Base-by-base conservation (phyloP, 768 basidiomycete species). In the Favolaschia claudopus region DNA sequence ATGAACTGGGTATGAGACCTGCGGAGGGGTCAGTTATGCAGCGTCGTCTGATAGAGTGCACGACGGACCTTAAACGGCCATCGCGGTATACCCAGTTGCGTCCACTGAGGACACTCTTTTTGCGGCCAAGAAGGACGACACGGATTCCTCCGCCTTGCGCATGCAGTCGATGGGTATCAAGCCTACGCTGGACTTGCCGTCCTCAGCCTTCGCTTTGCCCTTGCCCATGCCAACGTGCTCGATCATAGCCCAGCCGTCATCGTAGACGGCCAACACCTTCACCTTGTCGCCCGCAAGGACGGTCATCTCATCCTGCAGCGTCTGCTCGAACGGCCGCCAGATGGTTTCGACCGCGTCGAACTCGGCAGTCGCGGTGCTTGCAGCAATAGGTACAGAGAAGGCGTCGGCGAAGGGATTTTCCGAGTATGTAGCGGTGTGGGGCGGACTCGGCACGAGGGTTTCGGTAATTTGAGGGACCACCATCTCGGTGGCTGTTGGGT, bases 101-200 rank as follows among this genome's bases (percentile, higher is more conserved):
- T 61, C 38, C 14, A 61, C 60, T 63, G 78, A 78, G 55, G 78
- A 82, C 38, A 82, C 74, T 52, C 81, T 70, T 70, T 84, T 85
- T 61, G 79, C 74, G 14, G 77, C 75, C 45, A 85, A 69, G 72
- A 85, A 86, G 8, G 74, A 70, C 0, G 82, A 77, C 29, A 85
- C 71, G 22, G 78, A 73, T 67, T 85, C 79, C 17, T 78, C 76
- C 22, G 72, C 67, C 37, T 77, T 75, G 27, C 87, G 76, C 69
- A 91, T 76, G 69, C 89, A 91, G 63, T 89, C 86, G n/a, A 90
- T 74, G 6, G 89, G 89, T 42, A 91, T 88, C 49, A 91, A 68
- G 0, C 89, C 89, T 5, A 70, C 54, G 48, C 19, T 20, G 27
- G 52, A 10, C 29, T 50, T 28, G 15, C 43, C 51, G 7, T 56